phyloP scores from a whole-genome alignment of 2,329 filamentous ascomycete genomes.

The Aspergillus neoniger region DNA sequence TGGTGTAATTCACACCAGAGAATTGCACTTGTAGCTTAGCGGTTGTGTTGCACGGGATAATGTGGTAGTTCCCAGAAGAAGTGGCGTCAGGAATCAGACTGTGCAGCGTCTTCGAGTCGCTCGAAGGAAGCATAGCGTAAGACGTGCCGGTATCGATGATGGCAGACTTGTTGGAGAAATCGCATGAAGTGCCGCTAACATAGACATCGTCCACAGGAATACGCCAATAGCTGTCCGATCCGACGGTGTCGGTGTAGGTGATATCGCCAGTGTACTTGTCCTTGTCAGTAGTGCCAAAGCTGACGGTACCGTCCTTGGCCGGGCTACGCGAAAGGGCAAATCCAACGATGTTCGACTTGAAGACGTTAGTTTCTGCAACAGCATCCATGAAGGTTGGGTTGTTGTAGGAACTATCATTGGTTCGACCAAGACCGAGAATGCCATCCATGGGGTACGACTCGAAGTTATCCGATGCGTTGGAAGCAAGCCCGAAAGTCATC shows the following conservation, averaged over 20 bases:
- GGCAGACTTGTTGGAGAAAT: conserved; percentile 58
- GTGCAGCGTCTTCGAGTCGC: conserved; percentile 69
- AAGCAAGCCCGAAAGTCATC: conserved; percentile 72
- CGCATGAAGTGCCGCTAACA: conserved; percentile 60
- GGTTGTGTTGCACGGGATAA: conserved; percentile 70
- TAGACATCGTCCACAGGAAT: conserved; percentile 68
- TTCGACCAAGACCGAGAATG: conserved; percentile 75
- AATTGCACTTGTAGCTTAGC: conserved; percentile 66
- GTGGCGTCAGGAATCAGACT: conserved; percentile 63
- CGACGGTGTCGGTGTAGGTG: conserved; percentile 61
- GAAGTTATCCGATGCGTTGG: conserved; percentile 72
- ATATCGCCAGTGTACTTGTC: conserved; percentile 69
- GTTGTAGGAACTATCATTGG: conserved; percentile 51
- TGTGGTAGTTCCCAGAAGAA: conserved; percentile 63
- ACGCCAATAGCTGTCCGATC: conserved; percentile 66
- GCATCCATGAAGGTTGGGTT: conserved; percentile 68
- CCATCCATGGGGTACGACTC: conserved; percentile 80
- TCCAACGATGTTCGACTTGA: conserved; percentile 69
- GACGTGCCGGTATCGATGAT: conserved; percentile 86
- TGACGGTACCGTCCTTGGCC: conserved; percentile 76
- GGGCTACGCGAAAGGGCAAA: conserved; percentile 68
- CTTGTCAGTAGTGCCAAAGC: conserved; percentile 70
- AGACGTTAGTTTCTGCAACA: conserved; percentile 57
- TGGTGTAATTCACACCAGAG: conserved; percentile 64
- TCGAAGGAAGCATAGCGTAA: conserved; percentile 70